Conservation (phyloP, 371 early-diverging fungal species). For the Lichtheimia corymbifera region DNA sequence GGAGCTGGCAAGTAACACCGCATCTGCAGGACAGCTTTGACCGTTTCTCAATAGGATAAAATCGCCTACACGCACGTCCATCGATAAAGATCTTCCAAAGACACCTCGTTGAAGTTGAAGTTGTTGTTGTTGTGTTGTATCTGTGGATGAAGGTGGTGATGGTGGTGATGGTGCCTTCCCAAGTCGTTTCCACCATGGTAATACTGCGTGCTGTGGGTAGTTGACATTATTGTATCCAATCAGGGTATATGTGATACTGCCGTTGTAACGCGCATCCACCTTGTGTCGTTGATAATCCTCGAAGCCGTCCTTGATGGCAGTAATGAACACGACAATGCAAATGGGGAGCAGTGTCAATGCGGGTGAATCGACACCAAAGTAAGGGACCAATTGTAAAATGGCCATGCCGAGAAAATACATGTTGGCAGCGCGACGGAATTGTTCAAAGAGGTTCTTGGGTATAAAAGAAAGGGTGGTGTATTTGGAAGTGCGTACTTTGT, state of each 20-base stretch:
- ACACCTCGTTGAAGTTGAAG: slow-evolving; percentile 13
- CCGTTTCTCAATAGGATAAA: slow-evolving; percentile 82
- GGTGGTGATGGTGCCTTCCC: not conserved
- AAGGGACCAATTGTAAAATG: slow-evolving; percentile 84
- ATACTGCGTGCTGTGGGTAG: slow-evolving; percentile 26
- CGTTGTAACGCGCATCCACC: slow-evolving; percentile 87
- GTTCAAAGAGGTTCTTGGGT: slow-evolving; percentile 96
- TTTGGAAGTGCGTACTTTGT: slow-evolving; percentile 86
- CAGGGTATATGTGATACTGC: slow-evolving; percentile 69
- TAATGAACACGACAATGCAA: slow-evolving; percentile 81
- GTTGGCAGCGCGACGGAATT: slow-evolving; percentile 95
- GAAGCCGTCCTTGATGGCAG: slow-evolving; percentile 94
- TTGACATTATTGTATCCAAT: slow-evolving; percentile 80
- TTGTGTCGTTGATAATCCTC: slow-evolving; percentile 95
- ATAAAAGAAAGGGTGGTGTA: slow-evolving; percentile 92
- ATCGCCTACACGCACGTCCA: slow-evolving; percentile 90
- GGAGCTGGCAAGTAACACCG: slow-evolving; percentile 78
- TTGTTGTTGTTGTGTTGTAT: not conserved
- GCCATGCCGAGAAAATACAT: slow-evolving; percentile 95
- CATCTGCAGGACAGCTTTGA: slow-evolving; percentile 91
- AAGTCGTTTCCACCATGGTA: slow-evolving; percentile 5
- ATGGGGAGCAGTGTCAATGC: slow-evolving; percentile 89
- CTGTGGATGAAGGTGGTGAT: not conserved
- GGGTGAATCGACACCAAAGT: slow-evolving; percentile 74
- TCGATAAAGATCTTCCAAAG: slow-evolving; percentile 35